Base-by-base conservation (phyloP, 2,329 filamentous ascomycete genomes). In the Simplicillium aogashimaense region DNA sequence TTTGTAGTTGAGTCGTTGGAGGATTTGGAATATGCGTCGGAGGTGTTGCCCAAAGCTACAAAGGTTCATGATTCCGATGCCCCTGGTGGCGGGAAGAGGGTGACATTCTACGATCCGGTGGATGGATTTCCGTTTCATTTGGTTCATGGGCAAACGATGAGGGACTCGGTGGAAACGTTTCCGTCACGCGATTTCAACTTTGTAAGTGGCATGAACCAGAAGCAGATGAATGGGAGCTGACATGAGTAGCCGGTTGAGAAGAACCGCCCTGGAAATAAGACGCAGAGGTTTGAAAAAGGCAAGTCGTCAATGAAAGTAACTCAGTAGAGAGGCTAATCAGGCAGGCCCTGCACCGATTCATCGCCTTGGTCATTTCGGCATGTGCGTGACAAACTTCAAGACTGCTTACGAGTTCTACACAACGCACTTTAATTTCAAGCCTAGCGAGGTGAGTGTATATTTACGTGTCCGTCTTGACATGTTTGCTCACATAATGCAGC, bases 91-190 rank as follows among this genome's bases (percentile, higher is more conserved):
- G 72, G 74, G 37, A 61, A 67, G 46, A 57, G 65, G 10, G 71
- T 79, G 3, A 72, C 66, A 0, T 69, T 74, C 43, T 61, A 64
- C 42, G 66, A 72, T 41, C 67, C 70, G 1, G 63, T 77, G 2
- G 73, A 78, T 43, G 70, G 68, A 1, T 78, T 69, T 44, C 70
- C 72, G 2, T 67, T 79, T 49, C 73, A 78, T 50, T 61, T 81
- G 0, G 65, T 81, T 2, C 59, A 70, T 46, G 76, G 72, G 2
- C 76, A 81, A 53, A 53, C n/a, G n/a, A n/a, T n/a, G n/a, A n/a
- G n/a, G n/a, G n/a, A n/a, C n/a, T n/a, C n/a, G n/a, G n/a, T n/a
- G n/a, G n/a, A n/a, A n/a, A n/a, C n/a, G n/a, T n/a, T n/a, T n/a
- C n/a, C n/a, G n/a, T n/a, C n/a, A n/a, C n/a, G n/a, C n/a, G n/a